Evolutionary conservation across 805 yeast genomes (phyloP), one percentile per base, ranked within the genome.

Genomic region (Nakazawaea ishiwadae): DNA sequence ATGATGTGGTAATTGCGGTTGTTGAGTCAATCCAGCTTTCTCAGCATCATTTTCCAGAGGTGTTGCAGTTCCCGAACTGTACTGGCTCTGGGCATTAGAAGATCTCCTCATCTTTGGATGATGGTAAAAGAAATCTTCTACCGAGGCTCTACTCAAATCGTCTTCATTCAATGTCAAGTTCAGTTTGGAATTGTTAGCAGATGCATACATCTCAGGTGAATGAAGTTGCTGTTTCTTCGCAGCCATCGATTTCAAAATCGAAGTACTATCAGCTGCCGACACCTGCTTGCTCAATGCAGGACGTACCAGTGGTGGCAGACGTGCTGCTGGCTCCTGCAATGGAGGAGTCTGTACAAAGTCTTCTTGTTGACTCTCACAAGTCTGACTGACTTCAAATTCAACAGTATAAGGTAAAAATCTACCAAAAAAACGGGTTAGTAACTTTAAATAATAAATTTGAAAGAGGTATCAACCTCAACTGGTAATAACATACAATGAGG

Each of bases 381-480:
- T 19, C 10, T 42, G 21, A 34, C 51, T 59, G 5, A 76, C 71
- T 48, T 76, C 77, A 48, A 76, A 76, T 48, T 82, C 85, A n/a
- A 83, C 88, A 3, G 88, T 80, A 52, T 79, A 79, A 2, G 93
- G 93, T 35, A 84, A 65, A 51, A 83, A 82, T 36, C 84, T 76
- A 44, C 18, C 15, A 37, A 34, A n/a, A 11, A 28, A 28, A 15
- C 47, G 42, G 50, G 53, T 55, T 54, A 44, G 37, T 36, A 41
- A 5, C 20, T 17, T 10, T 14, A 10, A 14, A 33, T 28, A 31
- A 5, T 18, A 18, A 16, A 3, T 14, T 10, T 5, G 4, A 21
- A n/a, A 5, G 32, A 7, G 15, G 9, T 16, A 12, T 15, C 9
- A 8, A 35, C 9, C 26, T 23, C 26, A 23, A 23, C 10, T 23